Evolutionary conservation across 2,329 filamentous ascomycete genomes (phyloP).

Genomic region (Trichoderma simmonsii): DNA sequence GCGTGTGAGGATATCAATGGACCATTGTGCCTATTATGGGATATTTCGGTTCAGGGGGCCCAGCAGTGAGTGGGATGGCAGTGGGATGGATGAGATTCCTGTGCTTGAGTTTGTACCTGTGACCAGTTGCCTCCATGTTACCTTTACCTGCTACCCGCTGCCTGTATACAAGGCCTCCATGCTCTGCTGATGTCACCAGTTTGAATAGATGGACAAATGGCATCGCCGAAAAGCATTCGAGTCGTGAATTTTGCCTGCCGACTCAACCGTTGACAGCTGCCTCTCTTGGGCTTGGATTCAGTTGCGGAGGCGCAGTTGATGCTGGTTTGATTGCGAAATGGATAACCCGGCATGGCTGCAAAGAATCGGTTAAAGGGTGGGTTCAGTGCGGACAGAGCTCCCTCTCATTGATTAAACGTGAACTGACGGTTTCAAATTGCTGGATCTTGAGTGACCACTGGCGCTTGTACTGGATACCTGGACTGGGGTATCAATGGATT

Average conservation of each 20-base stretch:
- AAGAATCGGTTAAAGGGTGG: constrained; percentile 10
- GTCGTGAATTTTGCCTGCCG: background rate
- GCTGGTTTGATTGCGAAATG: constrained; percentile 14
- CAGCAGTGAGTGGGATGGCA: background rate
- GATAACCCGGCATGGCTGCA: constrained; percentile 7
- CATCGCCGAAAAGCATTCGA: background rate
- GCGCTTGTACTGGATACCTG: constrained; percentile 1
- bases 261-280: constrained; percentile 6
- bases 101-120: background rate
- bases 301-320: constrained; percentile 11
- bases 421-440: background rate
- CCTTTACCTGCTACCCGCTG: background rate
- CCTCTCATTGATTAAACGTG: background rate
- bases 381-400: background rate
- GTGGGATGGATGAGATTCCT: background rate
- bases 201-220: background rate
- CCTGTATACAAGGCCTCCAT: background rate
- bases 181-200: background rate
- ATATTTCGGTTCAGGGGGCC: background rate
- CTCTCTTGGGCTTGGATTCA: background rate
- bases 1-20: background rate
- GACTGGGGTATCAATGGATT: background rate
- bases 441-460: background rate
- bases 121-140: background rate
- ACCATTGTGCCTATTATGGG: background rate